Evolutionary conservation across 192 early-diverging fungal genomes (phyloP).

Genomic region (Backusella tuberculispora): DNA sequence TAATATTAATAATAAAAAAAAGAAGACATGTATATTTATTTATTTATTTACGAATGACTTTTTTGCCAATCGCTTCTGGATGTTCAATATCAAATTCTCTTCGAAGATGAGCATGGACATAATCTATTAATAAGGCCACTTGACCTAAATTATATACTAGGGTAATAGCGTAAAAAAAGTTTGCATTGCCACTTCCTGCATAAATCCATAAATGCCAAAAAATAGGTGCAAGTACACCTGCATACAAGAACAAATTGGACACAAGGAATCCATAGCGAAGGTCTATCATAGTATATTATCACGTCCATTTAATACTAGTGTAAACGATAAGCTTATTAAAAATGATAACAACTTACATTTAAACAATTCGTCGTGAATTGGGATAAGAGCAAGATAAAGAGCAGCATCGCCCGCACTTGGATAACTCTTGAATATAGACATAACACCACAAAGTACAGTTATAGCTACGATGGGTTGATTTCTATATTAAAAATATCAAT

Average conservation of each 20-base stretch:
- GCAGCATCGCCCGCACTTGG: constrained; percentile 88
- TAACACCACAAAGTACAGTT: constrained; percentile 72
- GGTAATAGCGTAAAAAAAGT: constrained; percentile 97
- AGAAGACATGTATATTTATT: not conserved
- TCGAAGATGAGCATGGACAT: constrained; percentile 74
- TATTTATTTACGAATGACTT: constrained; percentile 47
- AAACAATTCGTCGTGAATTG: constrained; percentile 80
- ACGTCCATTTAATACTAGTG: not conserved
- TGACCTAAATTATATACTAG: constrained; percentile 90
- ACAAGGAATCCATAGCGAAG: constrained; percentile 81
- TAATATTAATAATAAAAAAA: not conserved
- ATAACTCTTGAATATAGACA: constrained; percentile 92
- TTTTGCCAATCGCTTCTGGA: constrained; percentile 52
- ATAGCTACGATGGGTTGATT: constrained; percentile 80
- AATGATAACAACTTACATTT: constrained; percentile 68
- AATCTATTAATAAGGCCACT: constrained; percentile 83
- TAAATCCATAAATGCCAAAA: constrained; percentile 97
- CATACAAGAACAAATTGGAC: constrained; percentile 71
- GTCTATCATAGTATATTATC: constrained; percentile 49
- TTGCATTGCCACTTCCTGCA: constrained; percentile 94
- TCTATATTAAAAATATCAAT: constrained; percentile 43
- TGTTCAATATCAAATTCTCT: constrained; percentile 81
- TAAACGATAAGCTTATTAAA: not conserved
- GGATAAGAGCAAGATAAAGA: constrained; percentile 80
- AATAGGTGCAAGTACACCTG: constrained; percentile 80